A percentile compares a stretch with the other conserved stretches of the same genome.
phyloP scores from a whole-genome alignment of 2,329 filamentous ascomycete species.

The Beauveria australis region DNA sequence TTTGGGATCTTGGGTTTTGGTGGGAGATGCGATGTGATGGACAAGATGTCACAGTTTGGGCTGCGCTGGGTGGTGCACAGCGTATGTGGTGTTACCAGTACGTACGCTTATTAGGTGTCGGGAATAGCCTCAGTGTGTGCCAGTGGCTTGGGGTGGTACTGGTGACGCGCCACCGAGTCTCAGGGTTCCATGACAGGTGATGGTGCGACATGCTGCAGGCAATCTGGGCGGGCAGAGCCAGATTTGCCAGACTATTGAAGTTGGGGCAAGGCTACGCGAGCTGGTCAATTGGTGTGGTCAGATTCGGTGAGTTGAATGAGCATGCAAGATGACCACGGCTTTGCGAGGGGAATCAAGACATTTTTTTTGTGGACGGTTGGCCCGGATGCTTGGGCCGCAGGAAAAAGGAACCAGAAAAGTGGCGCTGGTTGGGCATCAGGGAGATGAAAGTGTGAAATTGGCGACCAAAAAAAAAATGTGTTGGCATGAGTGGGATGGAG shows the following conservation, averaged over 20 bases:
- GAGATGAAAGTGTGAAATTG: conserved; percentile 1
- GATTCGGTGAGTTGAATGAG: background rate
- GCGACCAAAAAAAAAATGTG: background rate
- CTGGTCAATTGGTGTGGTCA: background rate
- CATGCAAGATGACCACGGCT: background rate
- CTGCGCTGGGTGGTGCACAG: background rate
- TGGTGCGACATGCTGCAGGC: background rate
- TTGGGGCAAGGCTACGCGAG: background rate
- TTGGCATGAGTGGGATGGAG: background rate
- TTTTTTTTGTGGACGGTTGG: background rate
- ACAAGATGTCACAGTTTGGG: background rate
- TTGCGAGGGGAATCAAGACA: background rate
- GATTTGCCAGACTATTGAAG: background rate
- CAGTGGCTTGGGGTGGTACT: background rate
- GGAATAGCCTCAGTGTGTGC: background rate
- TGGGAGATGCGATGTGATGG: background rate
- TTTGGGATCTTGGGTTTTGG: background rate
- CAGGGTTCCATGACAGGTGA: background rate
- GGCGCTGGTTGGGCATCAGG: conserved; percentile 6
- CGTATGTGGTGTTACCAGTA: background rate
- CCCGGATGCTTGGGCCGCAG: conserved; percentile 1
- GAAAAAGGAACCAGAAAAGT: background rate
- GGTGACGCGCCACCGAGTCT: background rate
- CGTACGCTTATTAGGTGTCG: background rate
- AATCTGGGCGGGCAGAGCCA: background rate